These are phyloP conservation scores for Macadamia integrifolia DNA, from an alignment of 164 flowering plant species.

Conservation along the genomic window DNA sequence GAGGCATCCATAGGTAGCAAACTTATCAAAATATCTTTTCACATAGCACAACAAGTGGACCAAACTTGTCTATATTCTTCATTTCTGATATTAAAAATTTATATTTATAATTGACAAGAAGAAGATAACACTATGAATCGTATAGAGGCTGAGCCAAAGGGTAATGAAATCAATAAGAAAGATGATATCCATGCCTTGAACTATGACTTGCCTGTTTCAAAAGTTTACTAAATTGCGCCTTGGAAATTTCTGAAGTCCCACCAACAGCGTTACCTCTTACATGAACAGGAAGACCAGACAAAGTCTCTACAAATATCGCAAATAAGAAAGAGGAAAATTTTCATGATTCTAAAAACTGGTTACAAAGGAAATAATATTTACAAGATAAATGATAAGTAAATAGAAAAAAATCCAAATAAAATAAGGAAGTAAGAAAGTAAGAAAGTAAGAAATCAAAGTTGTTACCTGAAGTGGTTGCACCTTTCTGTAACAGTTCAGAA, in stretches of 20 bases:
- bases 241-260: conserved; percentile 35
- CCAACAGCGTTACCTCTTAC: conserved; percentile 33
- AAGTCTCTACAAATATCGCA: conserved; percentile 23
- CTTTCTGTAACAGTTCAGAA: conserved; percentile 42
- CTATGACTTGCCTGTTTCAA: conserved; percentile 38
- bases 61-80: too few species aligned
- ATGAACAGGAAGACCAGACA: conserved; percentile 40
- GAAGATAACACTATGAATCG: too few species aligned
- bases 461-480: conserved; percentile 39
- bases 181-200: neutral
- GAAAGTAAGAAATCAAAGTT: neutral
- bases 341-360: neutral
- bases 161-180: neutral
- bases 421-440: neutral
- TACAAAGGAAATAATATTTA: neutral
- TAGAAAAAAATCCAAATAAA: neutral
- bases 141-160: neutral
- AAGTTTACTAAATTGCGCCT: conserved; percentile 45
- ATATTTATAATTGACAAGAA: too few species aligned
- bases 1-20: too few species aligned
- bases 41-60: too few species aligned
- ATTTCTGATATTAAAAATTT: too few species aligned
- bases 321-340: neutral
- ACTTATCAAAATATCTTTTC: too few species aligned
- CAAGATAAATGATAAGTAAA: neutral